Evolutionary conservation across 441 rosid genomes (phyloP).

Genomic region (Populus hybrid): DNA sequence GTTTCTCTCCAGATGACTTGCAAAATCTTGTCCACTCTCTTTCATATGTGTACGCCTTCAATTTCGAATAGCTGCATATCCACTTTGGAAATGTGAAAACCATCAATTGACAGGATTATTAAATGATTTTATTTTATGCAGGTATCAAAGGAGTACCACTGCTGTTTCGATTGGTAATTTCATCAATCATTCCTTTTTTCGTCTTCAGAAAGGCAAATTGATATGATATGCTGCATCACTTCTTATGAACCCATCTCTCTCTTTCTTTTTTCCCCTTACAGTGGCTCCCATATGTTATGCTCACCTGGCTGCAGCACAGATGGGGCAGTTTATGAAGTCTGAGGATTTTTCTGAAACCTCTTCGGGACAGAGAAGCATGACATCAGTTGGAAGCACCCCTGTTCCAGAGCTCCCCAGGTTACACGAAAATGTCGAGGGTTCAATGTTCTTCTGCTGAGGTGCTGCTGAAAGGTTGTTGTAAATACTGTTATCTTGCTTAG

Average conservation of each 20-base stretch:
- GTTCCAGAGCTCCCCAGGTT: constrained; percentile 72
- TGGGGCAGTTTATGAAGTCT: constrained; percentile 68
- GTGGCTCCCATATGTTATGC: constrained; percentile 94
- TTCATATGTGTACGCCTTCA: constrained; percentile 73
- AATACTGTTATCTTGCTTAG: constrained; percentile 1
- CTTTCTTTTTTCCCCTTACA: constrained; percentile 24
- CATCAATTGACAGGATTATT: not conserved
- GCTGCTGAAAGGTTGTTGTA: constrained; percentile 11
- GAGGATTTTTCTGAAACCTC: constrained; percentile 61
- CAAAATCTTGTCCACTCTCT: constrained; percentile 71
- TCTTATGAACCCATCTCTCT: not conserved
- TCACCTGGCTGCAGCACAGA: constrained; percentile 82
- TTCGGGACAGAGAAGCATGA: constrained; percentile 33
- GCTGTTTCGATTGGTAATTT: constrained; percentile 78
- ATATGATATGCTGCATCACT: not conserved
- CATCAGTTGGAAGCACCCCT: constrained; percentile 32
- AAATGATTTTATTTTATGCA: constrained; percentile 23
- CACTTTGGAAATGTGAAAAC: not conserved
- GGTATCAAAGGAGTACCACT: constrained; percentile 83
- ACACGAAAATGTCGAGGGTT: constrained; percentile 45
- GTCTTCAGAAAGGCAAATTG: not conserved
- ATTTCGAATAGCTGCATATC: not conserved
- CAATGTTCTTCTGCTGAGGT: constrained; percentile 89
- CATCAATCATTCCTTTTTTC: not conserved
- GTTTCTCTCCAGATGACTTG: constrained; percentile 70